A percentile compares a stretch with the other conserved stretches of the same genome.
Conservation (phyloP, 2,329 filamentous ascomycete genomes). For the Biscogniauxia mediterranea region DNA sequence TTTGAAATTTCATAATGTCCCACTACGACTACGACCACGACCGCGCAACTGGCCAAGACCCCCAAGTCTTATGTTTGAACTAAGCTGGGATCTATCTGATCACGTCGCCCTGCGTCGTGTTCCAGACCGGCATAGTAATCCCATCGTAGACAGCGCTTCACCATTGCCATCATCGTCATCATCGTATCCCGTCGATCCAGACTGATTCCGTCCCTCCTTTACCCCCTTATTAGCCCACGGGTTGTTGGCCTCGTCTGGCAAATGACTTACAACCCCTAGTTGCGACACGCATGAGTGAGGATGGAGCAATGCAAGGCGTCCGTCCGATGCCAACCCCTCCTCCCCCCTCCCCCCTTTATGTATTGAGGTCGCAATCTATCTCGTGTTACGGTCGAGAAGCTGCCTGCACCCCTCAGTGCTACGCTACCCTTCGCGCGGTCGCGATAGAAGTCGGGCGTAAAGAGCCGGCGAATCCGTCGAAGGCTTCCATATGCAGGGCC, state of each 20-base stretch:
- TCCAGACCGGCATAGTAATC: neutral
- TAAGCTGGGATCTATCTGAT: neutral
- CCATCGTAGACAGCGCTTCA: neutral
- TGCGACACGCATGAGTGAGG: neutral
- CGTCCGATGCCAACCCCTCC: neutral
- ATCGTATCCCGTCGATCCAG: neutral
- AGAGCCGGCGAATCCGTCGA: neutral
- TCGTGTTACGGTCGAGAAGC: neutral
- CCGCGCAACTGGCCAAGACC: neutral
- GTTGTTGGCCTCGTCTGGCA: neutral
- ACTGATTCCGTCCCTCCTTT: too few species aligned
- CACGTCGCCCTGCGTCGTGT: neutral
- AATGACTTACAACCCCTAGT: neutral
- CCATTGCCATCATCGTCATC: neutral
- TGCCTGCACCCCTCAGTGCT: neutral
- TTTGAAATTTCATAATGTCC: neutral
- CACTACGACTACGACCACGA: neutral
- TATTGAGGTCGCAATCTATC: neutral
- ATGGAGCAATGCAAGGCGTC: neutral
- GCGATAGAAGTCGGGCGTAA: neutral
- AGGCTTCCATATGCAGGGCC: neutral
- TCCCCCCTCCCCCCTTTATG: too few species aligned
- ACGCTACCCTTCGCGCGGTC: neutral
- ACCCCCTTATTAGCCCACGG: neutral
- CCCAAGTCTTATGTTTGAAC: neutral